Evolutionary conservation across 768 basidiomycete genomes (phyloP).

Genomic region (Tylopilus cervinicoccineus): DNA sequence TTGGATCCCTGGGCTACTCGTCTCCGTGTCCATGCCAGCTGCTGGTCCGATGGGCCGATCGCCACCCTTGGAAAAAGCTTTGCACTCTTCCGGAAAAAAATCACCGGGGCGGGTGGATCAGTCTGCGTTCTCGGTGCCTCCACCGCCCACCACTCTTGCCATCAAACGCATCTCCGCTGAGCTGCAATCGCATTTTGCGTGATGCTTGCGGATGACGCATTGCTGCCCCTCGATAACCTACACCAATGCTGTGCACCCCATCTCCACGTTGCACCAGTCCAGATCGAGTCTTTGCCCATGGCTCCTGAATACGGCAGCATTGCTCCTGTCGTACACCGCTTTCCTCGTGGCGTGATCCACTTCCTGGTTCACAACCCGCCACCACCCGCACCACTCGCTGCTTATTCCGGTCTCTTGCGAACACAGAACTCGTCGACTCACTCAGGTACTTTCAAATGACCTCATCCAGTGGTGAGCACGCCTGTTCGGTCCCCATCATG

Average conservation of each 20-base stretch:
- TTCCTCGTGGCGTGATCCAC: slow-evolving; percentile 3
- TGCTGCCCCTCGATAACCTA: neutral
- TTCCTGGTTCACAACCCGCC: slow-evolving; percentile 3
- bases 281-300: slow-evolving; percentile 5
- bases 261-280: slow-evolving; percentile 11
- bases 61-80: neutral
- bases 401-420: slow-evolving; percentile 6
- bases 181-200: slow-evolving; percentile 12
- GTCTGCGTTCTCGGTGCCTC: neutral
- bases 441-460: slow-evolving; percentile 13
- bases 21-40: too few relatives aligned
- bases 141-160: neutral
- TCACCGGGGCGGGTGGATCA: slow-evolving; percentile 4
- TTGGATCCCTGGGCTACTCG: too few relatives aligned
- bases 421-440: slow-evolving; percentile 1
- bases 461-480: slow-evolving; percentile 15
- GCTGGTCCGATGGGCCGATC: neutral
- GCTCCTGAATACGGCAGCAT: neutral
- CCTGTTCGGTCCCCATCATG: neutral
- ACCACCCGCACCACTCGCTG: neutral
- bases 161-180: neutral
- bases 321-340: slow-evolving; percentile 4
- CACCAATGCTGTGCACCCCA: slow-evolving; percentile 17
- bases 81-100: neutral
- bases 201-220: slow-evolving; percentile 11